Conservation (phyloP, 1,139 yeast species). For the Hemisphaericaspora lyxosophila region DNA sequence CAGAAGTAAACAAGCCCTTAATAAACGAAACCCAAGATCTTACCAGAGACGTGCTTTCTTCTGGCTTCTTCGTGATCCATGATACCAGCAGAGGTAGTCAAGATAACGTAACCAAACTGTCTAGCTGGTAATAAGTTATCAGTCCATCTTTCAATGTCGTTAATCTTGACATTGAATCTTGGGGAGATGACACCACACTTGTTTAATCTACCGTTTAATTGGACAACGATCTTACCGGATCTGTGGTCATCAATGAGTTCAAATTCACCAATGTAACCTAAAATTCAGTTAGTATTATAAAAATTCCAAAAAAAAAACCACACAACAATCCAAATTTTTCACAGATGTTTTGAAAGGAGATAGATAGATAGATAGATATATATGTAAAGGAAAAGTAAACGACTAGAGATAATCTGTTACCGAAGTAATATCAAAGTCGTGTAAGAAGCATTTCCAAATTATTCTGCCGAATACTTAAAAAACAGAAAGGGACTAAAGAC, state of each 20-base stretch:
- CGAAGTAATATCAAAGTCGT: slow-evolving; percentile 48
- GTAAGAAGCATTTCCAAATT: slow-evolving; percentile 77
- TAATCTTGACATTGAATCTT: slow-evolving; percentile 93
- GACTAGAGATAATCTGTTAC: slow-evolving; percentile 34
- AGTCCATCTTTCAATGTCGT: slow-evolving; percentile 96
- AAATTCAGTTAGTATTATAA: slow-evolving; percentile 12
- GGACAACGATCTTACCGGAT: slow-evolving; percentile 96
- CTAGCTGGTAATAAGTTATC: slow-evolving; percentile 97
- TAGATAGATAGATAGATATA: slow-evolving; percentile 12
- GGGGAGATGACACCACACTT: slow-evolving; percentile 98
- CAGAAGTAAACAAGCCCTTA: slow-evolving; percentile 27
- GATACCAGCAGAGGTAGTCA: slow-evolving; percentile 98
- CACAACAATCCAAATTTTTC: neutral
- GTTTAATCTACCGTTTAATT: slow-evolving; percentile 96
- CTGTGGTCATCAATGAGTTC: slow-evolving; percentile 99
- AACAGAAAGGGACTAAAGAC: slow-evolving; percentile 91
- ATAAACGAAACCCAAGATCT: slow-evolving; percentile 94
- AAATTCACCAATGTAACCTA: slow-evolving; percentile 94
- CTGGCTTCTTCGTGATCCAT: slow-evolving; percentile 99
- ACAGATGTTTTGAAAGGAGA: neutral
- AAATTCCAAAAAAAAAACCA: neutral
- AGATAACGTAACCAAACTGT: slow-evolving; percentile 95
- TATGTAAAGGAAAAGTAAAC: slow-evolving; percentile 80
- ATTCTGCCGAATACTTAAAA: slow-evolving; percentile 93
- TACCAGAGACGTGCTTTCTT: slow-evolving; percentile 99